These are phyloP conservation scores for Plenodomus lindquistii DNA, from an alignment of 2,329 filamentous ascomycete genomes.

Conservation along the genomic window DNA sequence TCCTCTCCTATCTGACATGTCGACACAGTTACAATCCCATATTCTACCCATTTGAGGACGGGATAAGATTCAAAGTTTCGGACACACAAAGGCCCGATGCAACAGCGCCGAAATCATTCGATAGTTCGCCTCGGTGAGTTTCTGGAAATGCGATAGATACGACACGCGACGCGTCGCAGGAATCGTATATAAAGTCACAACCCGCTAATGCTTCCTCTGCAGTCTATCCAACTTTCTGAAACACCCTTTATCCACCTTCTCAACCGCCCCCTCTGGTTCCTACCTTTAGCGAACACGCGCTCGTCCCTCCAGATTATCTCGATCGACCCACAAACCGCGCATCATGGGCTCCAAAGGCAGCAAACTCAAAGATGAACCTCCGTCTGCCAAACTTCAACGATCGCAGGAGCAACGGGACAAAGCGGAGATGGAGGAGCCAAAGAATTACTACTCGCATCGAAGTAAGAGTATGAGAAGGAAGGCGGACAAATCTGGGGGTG, in stretches of 20 bases:
- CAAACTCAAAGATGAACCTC: conserved; percentile 19
- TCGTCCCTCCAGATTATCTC: not conserved
- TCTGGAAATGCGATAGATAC: not conserved
- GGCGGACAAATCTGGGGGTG: conserved; percentile 24
- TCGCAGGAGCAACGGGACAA: conserved; percentile 32
- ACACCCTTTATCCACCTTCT: too few species aligned
- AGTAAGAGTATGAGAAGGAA: conserved; percentile 41
- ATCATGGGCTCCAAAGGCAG: conserved; percentile 37
- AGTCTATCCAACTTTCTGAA: too few species aligned
- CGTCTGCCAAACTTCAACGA: conserved; percentile 29
- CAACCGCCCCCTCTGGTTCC: not conserved
- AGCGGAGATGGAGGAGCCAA: conserved; percentile 40
- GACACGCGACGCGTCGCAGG: not conserved
- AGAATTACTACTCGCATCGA: conserved; percentile 38
- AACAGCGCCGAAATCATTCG: not conserved
- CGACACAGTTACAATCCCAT: not conserved
- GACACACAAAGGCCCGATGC: not conserved
- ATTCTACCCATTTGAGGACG: not conserved
- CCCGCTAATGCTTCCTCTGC: too few species aligned
- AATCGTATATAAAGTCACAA: too few species aligned
- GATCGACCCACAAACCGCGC: not conserved
- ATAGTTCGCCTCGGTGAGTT: not conserved
- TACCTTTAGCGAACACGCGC: not conserved
- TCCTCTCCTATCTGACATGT: conserved; percentile 6
- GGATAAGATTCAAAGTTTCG: not conserved